Percentiles rank a stretch among this genome's conserved stretches.
phyloP scores from a whole-genome alignment of 169 alveolate species.

The Plasmodium ovale region DNA sequence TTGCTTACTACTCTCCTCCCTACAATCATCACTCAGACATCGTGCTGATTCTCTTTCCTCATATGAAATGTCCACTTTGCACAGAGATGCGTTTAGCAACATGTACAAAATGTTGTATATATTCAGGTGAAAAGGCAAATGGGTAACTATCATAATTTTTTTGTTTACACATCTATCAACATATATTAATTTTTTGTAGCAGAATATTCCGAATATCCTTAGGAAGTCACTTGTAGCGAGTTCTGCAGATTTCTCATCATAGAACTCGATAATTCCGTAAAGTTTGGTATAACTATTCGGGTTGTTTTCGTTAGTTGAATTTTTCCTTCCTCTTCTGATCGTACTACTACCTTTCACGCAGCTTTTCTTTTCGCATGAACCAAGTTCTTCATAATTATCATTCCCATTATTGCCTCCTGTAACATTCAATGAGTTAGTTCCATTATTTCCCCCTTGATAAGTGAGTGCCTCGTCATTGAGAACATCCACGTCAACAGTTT shows the following conservation, averaged over 20 bases:
- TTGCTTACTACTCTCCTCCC: background rate
- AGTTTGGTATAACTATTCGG: constrained; percentile 38
- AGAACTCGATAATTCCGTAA: constrained; percentile 56
- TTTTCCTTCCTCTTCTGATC: background rate
- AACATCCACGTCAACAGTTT: constrained; percentile 50
- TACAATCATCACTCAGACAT: background rate
- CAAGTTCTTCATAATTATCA: background rate
- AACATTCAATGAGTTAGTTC: too few species aligned
- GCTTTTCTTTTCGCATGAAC: background rate
- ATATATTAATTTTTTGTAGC: constrained; percentile 69
- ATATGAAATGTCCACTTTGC: constrained; percentile 2
- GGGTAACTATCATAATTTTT: constrained; percentile 65
- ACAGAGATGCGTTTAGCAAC: constrained; percentile 41
- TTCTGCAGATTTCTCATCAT: constrained; percentile 43
- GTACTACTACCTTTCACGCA: background rate
- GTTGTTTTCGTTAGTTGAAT: constrained; percentile 1
- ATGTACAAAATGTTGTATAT: constrained; percentile 59
- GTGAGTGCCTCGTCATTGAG: constrained; percentile 18
- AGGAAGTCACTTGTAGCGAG: constrained; percentile 64
- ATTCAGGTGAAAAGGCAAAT: constrained; percentile 58
- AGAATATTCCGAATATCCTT: constrained; percentile 68
- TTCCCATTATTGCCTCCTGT: background rate
- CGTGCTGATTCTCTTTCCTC: background rate
- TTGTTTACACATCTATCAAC: constrained; percentile 71
- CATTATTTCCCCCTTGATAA: background rate